Evolutionary conservation across 805 yeast species (phyloP).

Genomic region (Scheffersomyces spartinae): DNA sequence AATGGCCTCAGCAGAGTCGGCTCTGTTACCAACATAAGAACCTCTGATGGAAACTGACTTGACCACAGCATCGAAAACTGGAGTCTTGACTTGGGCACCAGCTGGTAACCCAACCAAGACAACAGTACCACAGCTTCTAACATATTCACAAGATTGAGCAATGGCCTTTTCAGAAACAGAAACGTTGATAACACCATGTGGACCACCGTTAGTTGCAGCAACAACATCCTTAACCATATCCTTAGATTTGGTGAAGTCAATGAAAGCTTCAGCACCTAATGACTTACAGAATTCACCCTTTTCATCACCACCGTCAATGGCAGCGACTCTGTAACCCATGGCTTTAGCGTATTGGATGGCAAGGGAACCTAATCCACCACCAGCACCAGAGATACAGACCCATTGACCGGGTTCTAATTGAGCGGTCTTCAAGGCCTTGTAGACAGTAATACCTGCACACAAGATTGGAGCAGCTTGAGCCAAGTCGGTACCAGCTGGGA

Average conservation of each 20-base stretch:
- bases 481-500: slow-evolving; percentile 43
- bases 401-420: slow-evolving; percentile 52
- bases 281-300: slow-evolving; percentile 35
- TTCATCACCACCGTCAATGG: slow-evolving; percentile 32
- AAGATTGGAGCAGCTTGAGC: slow-evolving; percentile 50
- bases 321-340: slow-evolving; percentile 48
- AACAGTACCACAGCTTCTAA: slow-evolving; percentile 23
- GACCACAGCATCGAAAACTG: slow-evolving; percentile 20
- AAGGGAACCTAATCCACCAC: slow-evolving; percentile 70
- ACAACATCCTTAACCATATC: slow-evolving; percentile 35
- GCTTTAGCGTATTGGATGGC: slow-evolving; percentile 70
- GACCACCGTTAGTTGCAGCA: slow-evolving; percentile 48
- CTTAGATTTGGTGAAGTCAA: slow-evolving; percentile 44
- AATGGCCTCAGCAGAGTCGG: slow-evolving; percentile 27
- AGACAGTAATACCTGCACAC: slow-evolving; percentile 60
- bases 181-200: slow-evolving; percentile 37
- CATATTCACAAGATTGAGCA: slow-evolving; percentile 21
- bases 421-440: slow-evolving; percentile 57
- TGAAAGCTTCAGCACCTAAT: slow-evolving; percentile 57
- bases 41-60: slow-evolving; percentile 19
- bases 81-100: slow-evolving; percentile 18
- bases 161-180: slow-evolving; percentile 30
- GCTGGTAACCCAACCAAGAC: slow-evolving; percentile 29
- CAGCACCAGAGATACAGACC: slow-evolving; percentile 71
- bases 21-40: slow-evolving; percentile 28